Percentiles rank a stretch among this genome's conserved stretches.
These are phyloP conservation scores for Suillus lakei DNA, from an alignment of 768 basidiomycete genomes.

Conservation along the genomic window DNA sequence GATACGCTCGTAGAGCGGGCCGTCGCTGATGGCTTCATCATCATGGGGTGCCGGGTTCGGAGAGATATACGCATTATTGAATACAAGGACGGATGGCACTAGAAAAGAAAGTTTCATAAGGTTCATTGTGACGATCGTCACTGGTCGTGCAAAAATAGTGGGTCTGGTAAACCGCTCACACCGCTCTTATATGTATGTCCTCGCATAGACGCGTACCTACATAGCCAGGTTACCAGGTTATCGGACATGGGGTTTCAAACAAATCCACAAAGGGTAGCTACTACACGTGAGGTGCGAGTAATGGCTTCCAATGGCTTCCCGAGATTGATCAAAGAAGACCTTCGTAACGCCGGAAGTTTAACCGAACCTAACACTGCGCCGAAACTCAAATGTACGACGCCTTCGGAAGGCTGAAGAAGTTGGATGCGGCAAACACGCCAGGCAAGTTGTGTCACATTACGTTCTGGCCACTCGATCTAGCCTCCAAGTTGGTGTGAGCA, in stretches of 20 bases:
- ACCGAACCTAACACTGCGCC: not conserved
- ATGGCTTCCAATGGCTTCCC: not conserved
- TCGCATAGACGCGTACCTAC: not conserved
- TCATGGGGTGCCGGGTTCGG: constrained; percentile 23
- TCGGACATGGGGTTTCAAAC: not conserved
- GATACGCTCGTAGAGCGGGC: constrained; percentile 27
- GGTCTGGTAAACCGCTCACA: not conserved
- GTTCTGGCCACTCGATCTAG: not conserved
- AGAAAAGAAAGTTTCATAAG: constrained; percentile 27
- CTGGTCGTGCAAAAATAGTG: not conserved
- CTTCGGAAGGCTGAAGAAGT: not conserved
- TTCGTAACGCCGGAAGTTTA: not conserved
- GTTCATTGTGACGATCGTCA: constrained; percentile 20
- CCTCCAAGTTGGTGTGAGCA: not conserved
- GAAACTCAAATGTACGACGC: not conserved
- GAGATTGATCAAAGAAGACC: constrained; percentile 4
- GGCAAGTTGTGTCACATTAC: not conserved
- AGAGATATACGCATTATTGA: constrained; percentile 30
- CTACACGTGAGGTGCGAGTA: not conserved
- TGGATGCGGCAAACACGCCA: not conserved
- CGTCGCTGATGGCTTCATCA: constrained; percentile 23
- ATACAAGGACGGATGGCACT: constrained; percentile 30
- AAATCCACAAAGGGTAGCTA: not conserved
- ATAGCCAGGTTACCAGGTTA: not conserved
- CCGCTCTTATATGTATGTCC: not conserved